phyloP scores from a whole-genome alignment of 495 filamentous ascomycete genomes.

The Stereocaulon alpinum region DNA sequence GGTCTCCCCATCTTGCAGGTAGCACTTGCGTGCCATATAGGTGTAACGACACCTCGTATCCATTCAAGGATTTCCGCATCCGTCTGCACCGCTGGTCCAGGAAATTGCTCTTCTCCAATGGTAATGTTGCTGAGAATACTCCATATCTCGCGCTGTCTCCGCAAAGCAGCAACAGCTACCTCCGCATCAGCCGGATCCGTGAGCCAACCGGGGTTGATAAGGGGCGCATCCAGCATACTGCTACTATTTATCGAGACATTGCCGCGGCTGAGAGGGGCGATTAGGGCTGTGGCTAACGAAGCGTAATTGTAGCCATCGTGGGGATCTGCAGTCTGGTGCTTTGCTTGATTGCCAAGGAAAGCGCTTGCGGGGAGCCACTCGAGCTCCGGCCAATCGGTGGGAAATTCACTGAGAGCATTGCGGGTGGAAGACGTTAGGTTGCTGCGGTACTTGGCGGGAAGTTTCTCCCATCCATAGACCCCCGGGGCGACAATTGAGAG shows the following conservation, averaged over 20 bases:
- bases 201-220: conserved; percentile 50
- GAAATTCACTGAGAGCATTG: conserved; percentile 28
- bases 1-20: conserved; percentile 49
- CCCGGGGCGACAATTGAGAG: conserved; percentile 1
- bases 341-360: conserved; percentile 20
- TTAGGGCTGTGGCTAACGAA: conserved; percentile 28
- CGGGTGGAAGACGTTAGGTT: conserved; percentile 8
- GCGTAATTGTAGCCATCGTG: conserved; percentile 36
- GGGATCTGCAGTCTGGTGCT: conserved; percentile 26
- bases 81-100: conserved; percentile 35
- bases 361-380: conserved; percentile 28
- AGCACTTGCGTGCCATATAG: conserved; percentile 44
- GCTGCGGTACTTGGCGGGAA: conserved; percentile 11
- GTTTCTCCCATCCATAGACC: conserved; percentile 9
- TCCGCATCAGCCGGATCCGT: conserved; percentile 42
- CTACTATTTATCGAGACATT: conserved; percentile 41
- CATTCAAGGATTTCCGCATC: conserved; percentile 42
- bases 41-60: conserved; percentile 33
- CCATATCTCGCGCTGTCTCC: conserved; percentile 36
- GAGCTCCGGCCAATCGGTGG: conserved; percentile 50
- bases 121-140: conserved; percentile 30
- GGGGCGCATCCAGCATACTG: conserved; percentile 34
- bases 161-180: conserved; percentile 43
- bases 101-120: conserved; percentile 40
- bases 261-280: conserved; percentile 41